Evolutionary conservation across 176 grass and related monocot genomes (phyloP).

Genomic region (Triticum urartu): DNA sequence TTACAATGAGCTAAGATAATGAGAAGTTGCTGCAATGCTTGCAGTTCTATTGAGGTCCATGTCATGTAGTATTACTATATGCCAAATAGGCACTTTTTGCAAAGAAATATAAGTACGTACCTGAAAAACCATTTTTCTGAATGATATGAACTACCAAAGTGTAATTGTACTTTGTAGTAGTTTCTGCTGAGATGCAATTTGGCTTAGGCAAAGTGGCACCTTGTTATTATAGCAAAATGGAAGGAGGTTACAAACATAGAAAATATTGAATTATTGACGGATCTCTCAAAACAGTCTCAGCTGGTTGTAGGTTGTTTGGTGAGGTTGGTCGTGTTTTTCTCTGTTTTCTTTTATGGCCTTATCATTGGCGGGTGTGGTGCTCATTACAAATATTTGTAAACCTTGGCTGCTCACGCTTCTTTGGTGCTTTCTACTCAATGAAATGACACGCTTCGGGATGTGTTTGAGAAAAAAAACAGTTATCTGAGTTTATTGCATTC

Average conservation of each 20-base stretch:
- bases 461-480: not conserved
- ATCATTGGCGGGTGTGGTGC: no score
- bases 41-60: not conserved
- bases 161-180: not conserved
- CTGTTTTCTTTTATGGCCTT: no score
- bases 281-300: not conserved
- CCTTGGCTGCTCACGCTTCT: no score
- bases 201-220: not conserved
- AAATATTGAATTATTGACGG: not conserved
- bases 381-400: no score
- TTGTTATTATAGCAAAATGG: not conserved
- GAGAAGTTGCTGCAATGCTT: not conserved
- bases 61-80: not conserved
- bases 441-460: no score
- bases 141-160: not conserved
- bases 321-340: no score
- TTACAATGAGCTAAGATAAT: not conserved
- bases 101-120: not conserved
- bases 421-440: no score
- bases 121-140: not conserved
- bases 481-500: not conserved
- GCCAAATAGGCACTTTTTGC: not conserved
- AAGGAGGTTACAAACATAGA: not conserved
- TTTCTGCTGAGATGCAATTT: not conserved
- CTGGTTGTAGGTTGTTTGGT: no score